Evolutionary conservation across 1,139 yeast species (phyloP).

Genomic region (Geotrichum candidum): DNA sequence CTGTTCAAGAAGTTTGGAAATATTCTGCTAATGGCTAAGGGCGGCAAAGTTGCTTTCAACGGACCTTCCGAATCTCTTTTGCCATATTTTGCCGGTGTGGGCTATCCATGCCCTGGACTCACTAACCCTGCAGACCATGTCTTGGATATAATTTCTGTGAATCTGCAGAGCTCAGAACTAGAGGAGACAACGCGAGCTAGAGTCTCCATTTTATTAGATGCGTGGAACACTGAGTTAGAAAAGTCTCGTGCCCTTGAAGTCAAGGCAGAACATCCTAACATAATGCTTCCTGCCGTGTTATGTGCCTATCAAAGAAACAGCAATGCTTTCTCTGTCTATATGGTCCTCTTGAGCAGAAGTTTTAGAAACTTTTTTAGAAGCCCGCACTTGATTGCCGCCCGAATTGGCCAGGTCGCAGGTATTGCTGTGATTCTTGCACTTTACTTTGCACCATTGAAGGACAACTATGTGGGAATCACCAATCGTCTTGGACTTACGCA

Average conservation of each 20-base stretch:
- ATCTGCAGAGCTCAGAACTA: slow-evolving; percentile 35
- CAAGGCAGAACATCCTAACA: background rate
- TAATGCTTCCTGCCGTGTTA: slow-evolving; percentile 18
- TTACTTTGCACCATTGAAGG: slow-evolving; percentile 63
- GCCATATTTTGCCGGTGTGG: slow-evolving; percentile 42
- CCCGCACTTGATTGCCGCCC: slow-evolving; percentile 56
- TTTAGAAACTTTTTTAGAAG: slow-evolving; percentile 52
- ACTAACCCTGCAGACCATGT: slow-evolving; percentile 69
- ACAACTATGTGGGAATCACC: slow-evolving; percentile 52
- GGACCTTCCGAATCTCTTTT: slow-evolving; percentile 40
- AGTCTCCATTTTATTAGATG: slow-evolving; percentile 29
- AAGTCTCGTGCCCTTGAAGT: background rate
- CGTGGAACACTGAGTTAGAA: slow-evolving; percentile 25
- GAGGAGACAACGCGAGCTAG: slow-evolving; percentile 38
- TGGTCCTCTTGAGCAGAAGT: slow-evolving; percentile 43
- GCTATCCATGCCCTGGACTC: slow-evolving; percentile 51
- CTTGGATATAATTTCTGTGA: slow-evolving; percentile 58
- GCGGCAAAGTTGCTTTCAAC: slow-evolving; percentile 65
- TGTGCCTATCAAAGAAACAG: slow-evolving; percentile 28
- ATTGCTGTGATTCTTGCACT: slow-evolving; percentile 62
- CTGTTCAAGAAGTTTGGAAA: slow-evolving; percentile 60
- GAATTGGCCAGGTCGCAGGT: slow-evolving; percentile 61
- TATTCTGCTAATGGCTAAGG: slow-evolving; percentile 60
- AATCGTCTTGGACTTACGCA: slow-evolving; percentile 73
- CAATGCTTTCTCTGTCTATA: slow-evolving; percentile 36